phyloP scores from a whole-genome alignment of 192 early-diverging fungal species.

The Phycomyces blakesleeanus region DNA sequence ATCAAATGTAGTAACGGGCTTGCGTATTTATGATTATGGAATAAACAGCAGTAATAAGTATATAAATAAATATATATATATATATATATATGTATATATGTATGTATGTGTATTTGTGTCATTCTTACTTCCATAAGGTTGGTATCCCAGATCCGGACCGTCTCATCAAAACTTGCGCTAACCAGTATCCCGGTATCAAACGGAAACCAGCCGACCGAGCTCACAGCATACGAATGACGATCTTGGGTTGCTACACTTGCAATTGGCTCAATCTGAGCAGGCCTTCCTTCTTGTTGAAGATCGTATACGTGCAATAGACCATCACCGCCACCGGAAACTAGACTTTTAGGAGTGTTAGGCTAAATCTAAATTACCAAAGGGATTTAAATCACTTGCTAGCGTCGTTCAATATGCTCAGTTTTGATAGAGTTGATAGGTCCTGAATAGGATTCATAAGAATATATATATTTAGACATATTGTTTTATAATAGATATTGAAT shows the following conservation, averaged over 20 bases:
- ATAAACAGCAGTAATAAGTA: neutral
- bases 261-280: constrained; percentile 24
- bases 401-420: constrained; percentile 47
- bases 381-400: constrained; percentile 47
- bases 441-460: no score
- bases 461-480: neutral
- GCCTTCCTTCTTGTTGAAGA: constrained; percentile 35
- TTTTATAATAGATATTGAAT: no score
- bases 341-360: constrained; percentile 28
- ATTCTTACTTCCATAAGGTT: constrained; percentile 56
- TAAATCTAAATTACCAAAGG: neutral
- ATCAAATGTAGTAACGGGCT: constrained; percentile 66
- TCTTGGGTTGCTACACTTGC: constrained; percentile 34
- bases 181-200: constrained; percentile 83
- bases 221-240: constrained; percentile 66
- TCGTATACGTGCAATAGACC: constrained; percentile 58
- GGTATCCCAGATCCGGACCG: constrained; percentile 81
- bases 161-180: constrained; percentile 72
- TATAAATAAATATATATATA: no score
- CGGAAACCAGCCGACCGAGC: constrained; percentile 77
- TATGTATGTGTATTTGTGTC: no score
- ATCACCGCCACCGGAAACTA: constrained; percentile 62
- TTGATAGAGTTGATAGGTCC: constrained; percentile 48
- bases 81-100: no score
- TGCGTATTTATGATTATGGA: neutral